These are phyloP conservation scores for Botrytis deweyae DNA, from an alignment of 2,329 filamentous ascomycete species.

Conservation along the genomic window DNA sequence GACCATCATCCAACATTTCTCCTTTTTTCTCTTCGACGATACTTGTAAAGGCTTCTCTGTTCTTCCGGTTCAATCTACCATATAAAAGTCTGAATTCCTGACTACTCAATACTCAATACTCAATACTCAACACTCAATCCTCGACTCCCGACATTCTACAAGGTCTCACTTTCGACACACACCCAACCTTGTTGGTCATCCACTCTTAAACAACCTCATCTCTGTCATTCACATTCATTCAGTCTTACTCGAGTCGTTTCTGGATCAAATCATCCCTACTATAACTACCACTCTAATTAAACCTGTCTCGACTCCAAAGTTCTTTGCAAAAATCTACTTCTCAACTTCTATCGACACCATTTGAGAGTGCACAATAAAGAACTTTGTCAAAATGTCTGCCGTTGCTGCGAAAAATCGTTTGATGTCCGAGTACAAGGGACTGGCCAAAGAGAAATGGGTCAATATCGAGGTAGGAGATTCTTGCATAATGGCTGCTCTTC, in stretches of 20 bases:
- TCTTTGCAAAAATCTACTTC: background rate
- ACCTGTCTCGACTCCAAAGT: background rate
- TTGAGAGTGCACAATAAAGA: background rate
- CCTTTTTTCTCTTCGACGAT: background rate
- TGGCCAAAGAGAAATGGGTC: conserved; percentile 91
- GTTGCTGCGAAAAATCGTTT: conserved; percentile 72
- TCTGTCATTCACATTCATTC: background rate
- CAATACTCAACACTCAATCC: background rate
- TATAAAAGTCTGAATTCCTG: background rate
- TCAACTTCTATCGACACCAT: background rate
- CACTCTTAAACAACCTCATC: conserved; percentile 6
- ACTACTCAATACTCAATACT: background rate
- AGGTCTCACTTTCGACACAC: background rate
- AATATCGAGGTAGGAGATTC: conserved; percentile 70
- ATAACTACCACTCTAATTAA: background rate
- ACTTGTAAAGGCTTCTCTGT: background rate
- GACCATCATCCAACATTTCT: background rate
- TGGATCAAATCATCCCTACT: background rate
- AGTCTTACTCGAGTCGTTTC: background rate
- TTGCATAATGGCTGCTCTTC: background rate
- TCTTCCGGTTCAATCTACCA: background rate
- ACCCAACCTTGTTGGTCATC: conserved; percentile 8
- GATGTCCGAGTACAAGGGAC: conserved; percentile 80
- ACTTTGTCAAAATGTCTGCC: conserved; percentile 27
- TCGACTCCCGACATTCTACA: background rate